Conservation (phyloP, 2,329 filamentous ascomycete species). For the Decorospora gaudefroyi region DNA sequence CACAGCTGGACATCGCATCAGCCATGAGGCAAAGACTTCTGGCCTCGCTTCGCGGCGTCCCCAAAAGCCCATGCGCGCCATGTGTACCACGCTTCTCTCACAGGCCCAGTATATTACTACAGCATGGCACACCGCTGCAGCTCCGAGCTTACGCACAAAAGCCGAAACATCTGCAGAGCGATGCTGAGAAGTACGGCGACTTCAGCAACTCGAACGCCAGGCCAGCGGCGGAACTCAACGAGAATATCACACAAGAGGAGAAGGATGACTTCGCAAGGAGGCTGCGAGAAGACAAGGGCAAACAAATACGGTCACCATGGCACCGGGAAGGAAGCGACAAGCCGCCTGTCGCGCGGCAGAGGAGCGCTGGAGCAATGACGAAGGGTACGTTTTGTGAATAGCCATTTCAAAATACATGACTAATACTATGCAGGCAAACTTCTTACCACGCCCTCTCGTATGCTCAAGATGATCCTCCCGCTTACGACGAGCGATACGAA, state of each 20-base stretch:
- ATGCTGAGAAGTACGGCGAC: constrained; percentile 21
- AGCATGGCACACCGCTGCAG: constrained; percentile 2
- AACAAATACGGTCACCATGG: constrained; percentile 68
- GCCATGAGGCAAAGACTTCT: constrained; percentile 43
- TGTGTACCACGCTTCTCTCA: constrained; percentile 10
- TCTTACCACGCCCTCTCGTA: constrained; percentile 76
- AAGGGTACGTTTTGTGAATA: constrained; percentile 56
- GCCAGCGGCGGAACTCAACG: constrained; percentile 49
- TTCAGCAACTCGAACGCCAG: constrained; percentile 43
- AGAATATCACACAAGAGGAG: constrained; percentile 53
- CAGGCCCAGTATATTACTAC: constrained; percentile 3
- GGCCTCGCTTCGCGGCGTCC: constrained; percentile 25
- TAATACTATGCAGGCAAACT: constrained; percentile 64
- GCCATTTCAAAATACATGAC: neutral
- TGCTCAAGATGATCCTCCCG: constrained; percentile 80
- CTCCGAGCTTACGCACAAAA: constrained; percentile 3
- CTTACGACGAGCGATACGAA: constrained; percentile 66
- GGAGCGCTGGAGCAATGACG: constrained; percentile 63
- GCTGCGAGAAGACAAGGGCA: constrained; percentile 56
- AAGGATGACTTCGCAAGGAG: constrained; percentile 51
- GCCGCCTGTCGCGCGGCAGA: constrained; percentile 59
- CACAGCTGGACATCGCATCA: neutral
- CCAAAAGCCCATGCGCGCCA: constrained; percentile 19
- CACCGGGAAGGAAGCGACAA: constrained; percentile 64
- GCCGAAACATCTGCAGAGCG: constrained; percentile 6